phyloP scores from a whole-genome alignment of 2,329 filamentous ascomycete species.

The Coniosporium tulheliwenetii region DNA sequence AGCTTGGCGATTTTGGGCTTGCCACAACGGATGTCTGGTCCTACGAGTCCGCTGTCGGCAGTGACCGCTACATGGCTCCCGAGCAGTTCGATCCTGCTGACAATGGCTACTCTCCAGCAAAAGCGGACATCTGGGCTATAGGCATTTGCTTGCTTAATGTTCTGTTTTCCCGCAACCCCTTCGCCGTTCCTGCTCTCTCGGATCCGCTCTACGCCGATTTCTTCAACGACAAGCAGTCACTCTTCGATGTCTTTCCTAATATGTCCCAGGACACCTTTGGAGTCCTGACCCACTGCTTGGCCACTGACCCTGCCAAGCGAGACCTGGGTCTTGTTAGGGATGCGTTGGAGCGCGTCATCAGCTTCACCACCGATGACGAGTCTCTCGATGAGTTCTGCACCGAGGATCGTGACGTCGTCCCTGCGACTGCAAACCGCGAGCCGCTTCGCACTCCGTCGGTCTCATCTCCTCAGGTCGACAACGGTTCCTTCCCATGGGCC shows the following conservation, averaged over 20 bases:
- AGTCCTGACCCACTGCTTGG: constrained; percentile 80
- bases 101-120: constrained; percentile 77
- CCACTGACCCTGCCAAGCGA: constrained; percentile 77
- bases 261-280: constrained; percentile 98
- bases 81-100: constrained; percentile 89
- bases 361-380: constrained; percentile 90
- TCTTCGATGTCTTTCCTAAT: constrained; percentile 95
- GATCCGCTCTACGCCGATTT: constrained; percentile 91
- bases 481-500: constrained; percentile 85
- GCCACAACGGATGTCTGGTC: constrained; percentile 84
- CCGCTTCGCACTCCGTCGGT: constrained; percentile 91
- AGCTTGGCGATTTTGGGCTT: constrained; percentile 91
- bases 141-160: constrained; percentile 95
- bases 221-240: constrained; percentile 78
- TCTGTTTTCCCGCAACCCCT: constrained; percentile 91
- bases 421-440: constrained; percentile 76
- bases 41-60: constrained; percentile 83
- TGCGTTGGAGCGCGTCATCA: constrained; percentile 63
- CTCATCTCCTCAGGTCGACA: constrained; percentile 68
- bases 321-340: constrained; percentile 65
- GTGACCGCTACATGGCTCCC: constrained; percentile 97
- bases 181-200: constrained; percentile 76
- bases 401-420: constrained; percentile 54
- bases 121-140: constrained; percentile 94
- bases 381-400: constrained; percentile 85